Conservation (phyloP, 129 eudicot genomes). For the Saposhnikovia divaricata region DNA sequence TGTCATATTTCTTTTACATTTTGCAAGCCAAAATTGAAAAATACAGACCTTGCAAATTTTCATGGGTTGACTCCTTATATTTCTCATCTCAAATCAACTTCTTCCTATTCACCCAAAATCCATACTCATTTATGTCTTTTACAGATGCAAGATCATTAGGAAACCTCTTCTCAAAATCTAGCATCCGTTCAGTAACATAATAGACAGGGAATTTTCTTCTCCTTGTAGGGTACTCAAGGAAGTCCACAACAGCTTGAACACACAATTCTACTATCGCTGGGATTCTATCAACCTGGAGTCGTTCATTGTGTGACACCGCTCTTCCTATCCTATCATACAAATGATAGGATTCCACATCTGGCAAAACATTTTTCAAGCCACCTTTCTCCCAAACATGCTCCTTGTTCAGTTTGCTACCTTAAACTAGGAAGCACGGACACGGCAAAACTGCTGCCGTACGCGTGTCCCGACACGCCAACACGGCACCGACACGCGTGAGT, state of each 20-base stretch:
- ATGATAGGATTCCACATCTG: slow-evolving; percentile 37
- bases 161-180: slow-evolving; percentile 40
- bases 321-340: slow-evolving; percentile 39
- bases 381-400: slow-evolving; percentile 41
- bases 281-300: slow-evolving; percentile 35
- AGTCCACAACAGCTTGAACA: slow-evolving; percentile 40
- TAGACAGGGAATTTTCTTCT: slow-evolving; percentile 36
- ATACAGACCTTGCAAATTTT: slow-evolving; percentile 30
- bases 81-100: slow-evolving; percentile 14
- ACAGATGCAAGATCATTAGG: slow-evolving; percentile 20
- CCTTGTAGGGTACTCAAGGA: slow-evolving; percentile 34
- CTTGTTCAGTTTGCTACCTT: slow-evolving; percentile 26
- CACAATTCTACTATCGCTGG: slow-evolving; percentile 42
- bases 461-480: no score
- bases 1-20: not conserved
- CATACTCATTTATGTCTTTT: slow-evolving; percentile 20
- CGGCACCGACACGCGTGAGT: no score
- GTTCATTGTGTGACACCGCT: slow-evolving; percentile 43
- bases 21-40: not conserved
- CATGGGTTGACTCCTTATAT: slow-evolving; percentile 2
- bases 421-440: no score
- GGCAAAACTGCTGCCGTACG: no score
- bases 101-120: slow-evolving; percentile 24
- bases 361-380: slow-evolving; percentile 29
- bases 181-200: slow-evolving; percentile 31